Base-by-base conservation (phyloP, 2,329 filamentous ascomycete genomes). In the Fusarium oligoseptatum region DNA sequence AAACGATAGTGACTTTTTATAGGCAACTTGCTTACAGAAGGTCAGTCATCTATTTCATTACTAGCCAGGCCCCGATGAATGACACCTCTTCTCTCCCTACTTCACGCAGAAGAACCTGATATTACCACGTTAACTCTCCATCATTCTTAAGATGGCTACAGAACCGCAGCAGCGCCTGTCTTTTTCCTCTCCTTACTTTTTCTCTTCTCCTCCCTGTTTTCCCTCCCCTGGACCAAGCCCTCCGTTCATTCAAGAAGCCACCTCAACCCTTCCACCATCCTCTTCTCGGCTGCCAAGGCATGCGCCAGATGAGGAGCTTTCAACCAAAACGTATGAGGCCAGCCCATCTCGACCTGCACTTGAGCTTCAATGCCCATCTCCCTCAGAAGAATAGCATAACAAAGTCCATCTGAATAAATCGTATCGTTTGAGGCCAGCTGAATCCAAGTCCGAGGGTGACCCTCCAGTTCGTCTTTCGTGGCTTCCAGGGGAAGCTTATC, bases 241-340 rank as follows among this genome's bases (percentile, higher is more conserved):
- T 3, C 34, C 20, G 15, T 8, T 20, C 55, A 58, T 27, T n/a
- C 24, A 9, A 83, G 37, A 71, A 86, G 71, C 86, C 86, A 87
- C 27, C 76, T 78, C 61, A 87, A 64, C 1, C 85, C 86, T 14
- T 81, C 72, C 20, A 87, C 34, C 82, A 87, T 85, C 50, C 80
- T 81, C 71, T 72, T 75, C 58, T 88, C 87, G 10, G 84, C 85
- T 71, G 81, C 75, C 17, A 84, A 73, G 7, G 86, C 84, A 73
- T 81, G 79, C 14, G 82, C 76, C 74, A 87, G 74, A 66, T 83
- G 78, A 37, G 85, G 86, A 22, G 83, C 76, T 83, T 78, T 85
- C 67, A 88, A 76, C 87, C 87, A 88, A 74, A 87, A 88, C 9
- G 87, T 89, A 80, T 89, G 87, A 20, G 87, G 86, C 82, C 84